Conservation (phyloP, 108 stramenopile species). For the Pseudonitzschia pungens region DNA sequence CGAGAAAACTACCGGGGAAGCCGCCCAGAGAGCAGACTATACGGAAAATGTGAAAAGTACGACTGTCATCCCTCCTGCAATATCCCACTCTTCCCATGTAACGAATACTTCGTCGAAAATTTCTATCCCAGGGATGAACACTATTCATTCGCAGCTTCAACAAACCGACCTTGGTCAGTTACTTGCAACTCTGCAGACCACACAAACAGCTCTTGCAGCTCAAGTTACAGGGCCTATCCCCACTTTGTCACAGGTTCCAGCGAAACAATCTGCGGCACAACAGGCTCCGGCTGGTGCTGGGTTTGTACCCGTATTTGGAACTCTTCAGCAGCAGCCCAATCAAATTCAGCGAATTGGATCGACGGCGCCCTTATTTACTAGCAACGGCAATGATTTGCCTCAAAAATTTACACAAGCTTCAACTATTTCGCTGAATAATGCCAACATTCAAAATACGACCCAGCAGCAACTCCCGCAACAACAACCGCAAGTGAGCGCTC, state of each 20-base stretch:
- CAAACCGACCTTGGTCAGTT: background rate
- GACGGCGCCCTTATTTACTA: background rate
- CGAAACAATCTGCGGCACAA: conserved; percentile 55
- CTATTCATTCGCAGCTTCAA: background rate
- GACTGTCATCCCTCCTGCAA: too few species aligned
- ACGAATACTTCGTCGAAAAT: too few species aligned
- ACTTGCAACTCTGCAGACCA: background rate
- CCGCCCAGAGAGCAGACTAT: too few species aligned
- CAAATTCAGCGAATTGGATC: background rate
- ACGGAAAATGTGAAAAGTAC: too few species aligned
- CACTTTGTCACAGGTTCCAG: background rate
- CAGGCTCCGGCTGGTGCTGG: conserved; percentile 25
- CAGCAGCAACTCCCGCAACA: background rate
- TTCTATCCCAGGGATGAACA: too few species aligned
- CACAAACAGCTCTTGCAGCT: conserved; percentile 5
- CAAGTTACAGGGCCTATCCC: background rate
- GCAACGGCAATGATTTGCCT: background rate
- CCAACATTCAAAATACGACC: background rate
- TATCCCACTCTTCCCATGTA: too few species aligned
- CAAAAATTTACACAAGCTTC: background rate
- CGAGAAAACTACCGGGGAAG: background rate
- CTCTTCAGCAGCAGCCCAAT: background rate
- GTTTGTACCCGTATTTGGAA: background rate
- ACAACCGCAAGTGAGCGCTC: background rate
- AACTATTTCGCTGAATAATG: background rate